Base-by-base conservation (phyloP, 2,329 filamentous ascomycete genomes). In the Madurella fahalii region DNA sequence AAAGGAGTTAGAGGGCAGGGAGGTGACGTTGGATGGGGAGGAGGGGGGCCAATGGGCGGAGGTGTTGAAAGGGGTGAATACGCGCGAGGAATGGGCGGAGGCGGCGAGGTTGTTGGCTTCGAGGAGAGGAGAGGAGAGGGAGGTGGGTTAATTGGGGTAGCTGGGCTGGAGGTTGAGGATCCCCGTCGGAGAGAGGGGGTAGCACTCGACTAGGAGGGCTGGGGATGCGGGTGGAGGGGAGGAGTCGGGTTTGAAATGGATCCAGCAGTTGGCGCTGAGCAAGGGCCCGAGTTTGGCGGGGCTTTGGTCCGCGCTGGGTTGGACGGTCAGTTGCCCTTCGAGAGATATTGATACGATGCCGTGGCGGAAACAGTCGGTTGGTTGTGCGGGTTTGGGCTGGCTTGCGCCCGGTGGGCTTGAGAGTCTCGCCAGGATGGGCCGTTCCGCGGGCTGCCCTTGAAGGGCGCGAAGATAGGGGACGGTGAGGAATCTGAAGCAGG, bases 401-500 rank as follows among this genome's bases (percentile, higher is more conserved):
- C 20, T 18, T 12, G 13, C 5, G 8, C 3, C 11, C 31, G 13
- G 16, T 20, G 32, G 30, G 7, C 3, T 17, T 18, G 34, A 11
- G 11, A 54, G 16, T 2, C 32, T 46, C n/a, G 56, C 56, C 8
- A 41, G 12, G n/a, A 54, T 34, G 15, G 52, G 50, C 9, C 46
- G 34, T 16, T 63, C 62, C 31, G 16, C 34, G 9, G 9, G 12
- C 30, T 60, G 58, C 7, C 41, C 53, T 25, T 58, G 54, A 0
- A 67, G 31, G 2, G 9, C 17, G 7, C 52, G 50, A 16, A 68
- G 34, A 50, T 63, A 69, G 2, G 64, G 67, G 13, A 64, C 42
- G 1, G 66, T 64, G 9, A 69, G 56, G 42, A 68, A 67, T 13
- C 62, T 58, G 25, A 69, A 60, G 54, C 63, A 65, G 4, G 62